Evolutionary conservation across 306 rosid genomes (phyloP).

Genomic region (Pterocarpus macrocarpus): DNA sequence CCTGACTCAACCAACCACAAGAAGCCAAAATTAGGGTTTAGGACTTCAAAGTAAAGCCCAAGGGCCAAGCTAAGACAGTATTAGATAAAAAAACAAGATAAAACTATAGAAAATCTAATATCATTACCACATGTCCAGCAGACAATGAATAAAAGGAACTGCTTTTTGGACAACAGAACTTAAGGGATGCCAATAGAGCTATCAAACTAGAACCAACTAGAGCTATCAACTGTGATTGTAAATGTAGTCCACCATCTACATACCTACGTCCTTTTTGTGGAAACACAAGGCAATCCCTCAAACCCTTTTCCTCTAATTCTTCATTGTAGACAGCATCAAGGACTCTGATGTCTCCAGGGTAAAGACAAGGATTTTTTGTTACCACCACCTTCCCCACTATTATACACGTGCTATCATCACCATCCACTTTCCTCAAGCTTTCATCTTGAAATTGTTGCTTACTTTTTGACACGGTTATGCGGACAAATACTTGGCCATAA

Average conservation of each 20-base stretch:
- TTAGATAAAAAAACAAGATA: too few species aligned
- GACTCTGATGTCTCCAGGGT: conserved; percentile 94
- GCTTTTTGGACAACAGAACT: conserved; percentile 8
- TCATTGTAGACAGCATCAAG: conserved; percentile 79
- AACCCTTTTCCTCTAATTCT: conserved; percentile 73
- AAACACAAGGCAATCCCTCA: conserved; percentile 87
- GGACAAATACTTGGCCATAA: conserved; percentile 85
- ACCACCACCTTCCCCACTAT: conserved; percentile 84
- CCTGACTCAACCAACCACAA: background rate
- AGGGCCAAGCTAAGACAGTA: background rate
- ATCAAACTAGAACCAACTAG: conserved; percentile 26
- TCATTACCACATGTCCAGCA: background rate
- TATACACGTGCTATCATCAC: conserved; percentile 67
- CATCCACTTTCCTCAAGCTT: conserved; percentile 65
- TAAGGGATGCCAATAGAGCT: background rate
- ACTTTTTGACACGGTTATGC: conserved; percentile 66
- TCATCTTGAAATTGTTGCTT: conserved; percentile 67
- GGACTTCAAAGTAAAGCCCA: background rate
- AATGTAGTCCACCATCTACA: conserved; percentile 4
- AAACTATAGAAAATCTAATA: background rate
- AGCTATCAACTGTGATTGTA: conserved; percentile 32
- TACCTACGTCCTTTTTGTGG: conserved; percentile 91
- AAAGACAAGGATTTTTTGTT: conserved; percentile 95
- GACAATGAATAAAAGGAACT: conserved; percentile 11
- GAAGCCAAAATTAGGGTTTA: background rate